Base-by-base conservation (phyloP, 2,329 filamentous ascomycete genomes). In the Aspergillus quadrilineatus region DNA sequence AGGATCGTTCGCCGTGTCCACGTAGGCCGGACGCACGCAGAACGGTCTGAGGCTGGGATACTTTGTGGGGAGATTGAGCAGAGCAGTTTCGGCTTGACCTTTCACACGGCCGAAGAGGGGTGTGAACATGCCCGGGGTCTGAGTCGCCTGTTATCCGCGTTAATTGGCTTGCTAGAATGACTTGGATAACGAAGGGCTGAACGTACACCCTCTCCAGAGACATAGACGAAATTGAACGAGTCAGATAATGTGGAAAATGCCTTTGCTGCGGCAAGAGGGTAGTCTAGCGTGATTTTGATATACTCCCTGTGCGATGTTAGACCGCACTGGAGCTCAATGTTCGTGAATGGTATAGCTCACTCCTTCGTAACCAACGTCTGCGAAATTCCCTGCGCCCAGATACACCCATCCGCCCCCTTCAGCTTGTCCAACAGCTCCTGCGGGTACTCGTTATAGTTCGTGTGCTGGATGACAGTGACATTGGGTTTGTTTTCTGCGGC, bases 361-460 rank as follows among this genome's bases (percentile, higher is more conserved):
- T 87, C 83, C 58, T 82, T 84, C 55, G 68, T 68, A 6, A 89
- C 86, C 41, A 80, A 74, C 9, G 71, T 83, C 65, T 86, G 82
- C 59, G 82, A 85, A 47, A 86, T 84, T 0, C 89, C 89, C 67
- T 88, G 77, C 0, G 89, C 88, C 89, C 89, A 92, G 1, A 92
- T 85, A 57, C 85, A 88, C 1, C 85, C 88, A 6, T 81, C 75
- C 0, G 88, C 89, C 22, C 83, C 88, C 51, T 80, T 77, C 0
- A 92, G 76, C 66, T 86, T 77, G 3, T 75, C 71, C 8, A 91
- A 77, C 2, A 90, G 62, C 0, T 77, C 76, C 0, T 79, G 64
- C 6, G 55, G 50, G 68, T 90, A 92, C 1, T 69, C 75, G 10
- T 75, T 71, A 66, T 89, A 92, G 69, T 92, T 86, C 14, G 81